phyloP scores from a whole-genome alignment of 2,329 filamentous ascomycete species.

The Eutypella sp. region DNA sequence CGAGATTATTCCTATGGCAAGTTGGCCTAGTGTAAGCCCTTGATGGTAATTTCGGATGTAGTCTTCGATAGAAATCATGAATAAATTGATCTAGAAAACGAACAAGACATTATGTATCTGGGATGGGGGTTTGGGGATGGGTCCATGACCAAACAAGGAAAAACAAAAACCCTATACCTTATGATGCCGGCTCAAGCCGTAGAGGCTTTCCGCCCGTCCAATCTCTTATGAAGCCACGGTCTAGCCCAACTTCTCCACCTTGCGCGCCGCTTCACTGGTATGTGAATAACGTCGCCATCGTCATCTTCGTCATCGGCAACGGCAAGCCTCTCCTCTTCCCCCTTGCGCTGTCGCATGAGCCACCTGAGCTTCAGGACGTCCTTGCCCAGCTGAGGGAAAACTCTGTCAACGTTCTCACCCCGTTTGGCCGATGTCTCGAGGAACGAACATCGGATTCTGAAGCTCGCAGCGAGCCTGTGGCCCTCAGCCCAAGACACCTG shows the following conservation, averaged over 20 bases:
- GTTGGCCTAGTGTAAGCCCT: no score
- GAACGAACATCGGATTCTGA: slow-evolving; percentile 19
- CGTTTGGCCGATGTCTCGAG: slow-evolving; percentile 31
- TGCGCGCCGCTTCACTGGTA: slow-evolving; percentile 8
- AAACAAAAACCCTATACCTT: no score
- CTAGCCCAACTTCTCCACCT: slow-evolving; percentile 18
- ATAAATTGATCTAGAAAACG: no score
- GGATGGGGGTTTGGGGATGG: no score
- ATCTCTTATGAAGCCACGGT: slow-evolving; percentile 14
- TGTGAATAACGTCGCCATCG: no score
- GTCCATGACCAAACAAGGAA: no score
- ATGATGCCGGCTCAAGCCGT: background rate
- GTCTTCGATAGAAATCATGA: no score
- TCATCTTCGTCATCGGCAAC: background rate
- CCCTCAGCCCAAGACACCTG: slow-evolving; percentile 29
- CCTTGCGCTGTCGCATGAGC: slow-evolving; percentile 18
- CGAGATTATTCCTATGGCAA: no score
- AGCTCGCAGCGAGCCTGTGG: slow-evolving; percentile 17
- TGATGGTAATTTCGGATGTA: no score
- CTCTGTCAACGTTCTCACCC: slow-evolving; percentile 29
- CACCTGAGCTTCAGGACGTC: slow-evolving; percentile 29
- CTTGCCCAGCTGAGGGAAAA: slow-evolving; percentile 29
- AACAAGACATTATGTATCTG: no score
- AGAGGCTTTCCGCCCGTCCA: slow-evolving; percentile 7
- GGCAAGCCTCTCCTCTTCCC: slow-evolving; percentile 12